Evolutionary conservation across 192 early-diverging fungal species (phyloP), one percentile per base, ranked within the genome.

Genomic region (Spizellomyces sp.): DNA sequence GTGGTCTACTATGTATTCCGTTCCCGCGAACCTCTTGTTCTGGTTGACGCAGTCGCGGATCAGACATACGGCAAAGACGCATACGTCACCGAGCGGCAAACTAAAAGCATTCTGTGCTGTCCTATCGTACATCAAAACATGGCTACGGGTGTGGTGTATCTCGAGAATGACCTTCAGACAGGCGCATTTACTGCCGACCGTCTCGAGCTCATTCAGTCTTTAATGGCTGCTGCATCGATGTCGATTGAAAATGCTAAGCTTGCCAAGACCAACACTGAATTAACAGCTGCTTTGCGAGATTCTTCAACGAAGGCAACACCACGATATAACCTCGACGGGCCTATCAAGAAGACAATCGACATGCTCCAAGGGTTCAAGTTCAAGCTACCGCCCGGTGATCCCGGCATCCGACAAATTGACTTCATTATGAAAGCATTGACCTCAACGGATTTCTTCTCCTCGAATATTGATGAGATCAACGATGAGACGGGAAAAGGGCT

Each of bases 401-500:
- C 76, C 17, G 76, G 73, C n/a, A 69, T 66, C 5, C 66, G 67
- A 15, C 75, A 83, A 55, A 77, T 87, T 43, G 85, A 87, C 57
- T 73, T 70, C 52, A 79, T 84, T 50, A 74, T 85, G 66, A 69
- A 62, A 50, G 75, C 79, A 8, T 71, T 87, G 64, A 79, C 80
- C 43, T 82, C 80, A 2, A 71, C 76, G 9, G 80, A 83, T 52
- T 63, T 87, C 21, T 87, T 83, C 62, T 60, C 73, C 47, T 77
- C 83, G 4, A 81, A 85, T 15, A 73, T 87, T n/a, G 81, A 83
- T 66, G 81, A 80, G 46, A 78, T 84, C 15, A 85, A 87, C 58
- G 83, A 83, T 60, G 76, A 83, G 63, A 62, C 82, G 63, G 84
- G 80, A n/a, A 42, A 70, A 47, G 81, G 79, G 4, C 70, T 85